Evolutionary conservation across 2,329 filamentous ascomycete genomes (phyloP).

Genomic region (Aciculosporium take): DNA sequence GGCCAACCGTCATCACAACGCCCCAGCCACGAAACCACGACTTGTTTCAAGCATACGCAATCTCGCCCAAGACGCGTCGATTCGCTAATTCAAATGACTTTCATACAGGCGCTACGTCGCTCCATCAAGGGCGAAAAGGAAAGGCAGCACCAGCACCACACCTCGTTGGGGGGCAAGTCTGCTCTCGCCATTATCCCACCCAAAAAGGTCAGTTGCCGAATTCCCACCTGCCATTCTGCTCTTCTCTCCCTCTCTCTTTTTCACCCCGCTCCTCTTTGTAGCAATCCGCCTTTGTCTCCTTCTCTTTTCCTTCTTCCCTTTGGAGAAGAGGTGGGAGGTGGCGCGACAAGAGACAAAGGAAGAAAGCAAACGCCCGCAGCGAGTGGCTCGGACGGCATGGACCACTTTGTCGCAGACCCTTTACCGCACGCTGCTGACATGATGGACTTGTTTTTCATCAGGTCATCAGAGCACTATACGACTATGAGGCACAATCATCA

Average conservation of each 20-base stretch:
- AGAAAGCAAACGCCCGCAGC: neutral
- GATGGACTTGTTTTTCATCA: slow-evolving; percentile 21
- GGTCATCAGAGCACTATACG: slow-evolving; percentile 96
- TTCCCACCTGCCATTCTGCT: neutral
- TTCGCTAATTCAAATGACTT: slow-evolving; percentile 29
- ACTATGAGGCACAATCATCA: slow-evolving; percentile 62
- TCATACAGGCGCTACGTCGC: slow-evolving; percentile 59
- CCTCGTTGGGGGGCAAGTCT: slow-evolving; percentile 71
- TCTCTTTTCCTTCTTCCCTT: neutral
- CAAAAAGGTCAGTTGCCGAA: slow-evolving; percentile 57
- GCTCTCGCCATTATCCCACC: slow-evolving; percentile 80
- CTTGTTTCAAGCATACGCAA: neutral
- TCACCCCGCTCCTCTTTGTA: neutral
- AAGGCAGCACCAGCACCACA: slow-evolving; percentile 51
- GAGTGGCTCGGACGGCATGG: too few relatives aligned
- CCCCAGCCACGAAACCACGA: neutral
- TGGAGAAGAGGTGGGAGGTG: neutral
- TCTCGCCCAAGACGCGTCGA: neutral
- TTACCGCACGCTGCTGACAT: neutral
- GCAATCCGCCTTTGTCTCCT: neutral
- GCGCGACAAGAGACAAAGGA: neutral
- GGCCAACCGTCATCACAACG: slow-evolving; percentile 1
- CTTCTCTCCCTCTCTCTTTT: too few relatives aligned
- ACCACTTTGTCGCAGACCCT: neutral
- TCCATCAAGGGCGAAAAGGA: slow-evolving; percentile 86